Percentiles rank a stretch among this genome's conserved stretches.
Conservation (phyloP, 768 basidiomycete species). For the Naematelia encephala region DNA sequence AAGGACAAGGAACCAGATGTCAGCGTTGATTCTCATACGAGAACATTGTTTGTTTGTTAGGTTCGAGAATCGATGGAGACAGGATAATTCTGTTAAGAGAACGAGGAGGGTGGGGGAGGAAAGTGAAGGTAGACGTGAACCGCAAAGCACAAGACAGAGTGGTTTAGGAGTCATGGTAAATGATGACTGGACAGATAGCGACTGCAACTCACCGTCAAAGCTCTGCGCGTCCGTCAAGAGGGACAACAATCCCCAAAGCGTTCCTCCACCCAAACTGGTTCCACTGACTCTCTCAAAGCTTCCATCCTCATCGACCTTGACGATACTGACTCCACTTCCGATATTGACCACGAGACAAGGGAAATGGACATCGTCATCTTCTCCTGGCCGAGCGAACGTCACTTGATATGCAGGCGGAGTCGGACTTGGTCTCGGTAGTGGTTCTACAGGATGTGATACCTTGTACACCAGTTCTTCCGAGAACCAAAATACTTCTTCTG, state of each 20-base stretch:
- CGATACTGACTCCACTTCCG: constrained; percentile 93
- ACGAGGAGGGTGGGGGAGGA: not conserved
- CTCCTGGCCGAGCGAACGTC: constrained; percentile 64
- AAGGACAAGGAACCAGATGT: constrained; percentile 3
- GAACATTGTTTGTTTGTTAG: no score
- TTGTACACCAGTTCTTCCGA: constrained; percentile 89
- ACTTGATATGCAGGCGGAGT: constrained; percentile 85
- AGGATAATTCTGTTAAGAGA: not conserved
- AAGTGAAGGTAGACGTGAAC: no score
- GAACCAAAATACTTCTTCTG: constrained; percentile 97
- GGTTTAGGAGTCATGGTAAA: not conserved
- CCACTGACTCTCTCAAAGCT: constrained; percentile 94
- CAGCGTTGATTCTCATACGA: no score
- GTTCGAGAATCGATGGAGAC: no score
- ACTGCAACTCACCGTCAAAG: constrained; percentile 79
- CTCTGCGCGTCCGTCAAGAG: constrained; percentile 88
- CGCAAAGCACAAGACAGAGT: no score
- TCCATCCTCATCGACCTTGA: constrained; percentile 94
- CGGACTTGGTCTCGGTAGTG: constrained; percentile 79
- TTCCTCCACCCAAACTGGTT: constrained; percentile 94
- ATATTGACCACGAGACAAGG: constrained; percentile 98
- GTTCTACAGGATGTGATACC: constrained; percentile 51
- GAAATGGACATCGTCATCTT: constrained; percentile 70
- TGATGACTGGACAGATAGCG: not conserved
- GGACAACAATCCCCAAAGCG: constrained; percentile 92